phyloP scores from a whole-genome alignment of 768 basidiomycete genomes.

The Trametes cinnabarina region DNA sequence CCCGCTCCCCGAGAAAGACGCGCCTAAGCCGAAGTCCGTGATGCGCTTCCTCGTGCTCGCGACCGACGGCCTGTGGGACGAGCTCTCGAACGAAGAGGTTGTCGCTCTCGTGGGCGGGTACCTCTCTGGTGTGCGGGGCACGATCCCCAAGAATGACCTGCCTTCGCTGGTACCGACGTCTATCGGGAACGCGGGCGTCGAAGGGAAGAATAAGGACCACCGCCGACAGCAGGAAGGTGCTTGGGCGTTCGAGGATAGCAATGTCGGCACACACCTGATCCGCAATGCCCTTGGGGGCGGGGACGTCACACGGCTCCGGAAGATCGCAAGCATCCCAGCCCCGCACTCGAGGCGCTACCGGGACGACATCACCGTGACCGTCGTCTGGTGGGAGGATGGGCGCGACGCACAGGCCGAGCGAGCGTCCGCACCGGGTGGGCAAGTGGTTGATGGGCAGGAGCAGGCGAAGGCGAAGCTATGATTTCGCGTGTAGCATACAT shows the following conservation, averaged over 20 bases:
- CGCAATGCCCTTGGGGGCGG: constrained; percentile 92
- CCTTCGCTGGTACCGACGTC: constrained; percentile 54
- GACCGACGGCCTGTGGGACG: constrained; percentile 69
- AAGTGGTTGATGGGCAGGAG: background rate
- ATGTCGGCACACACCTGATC: constrained; percentile 79
- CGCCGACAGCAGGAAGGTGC: constrained; percentile 40
- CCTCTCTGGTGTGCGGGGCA: constrained; percentile 67
- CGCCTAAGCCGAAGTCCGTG: constrained; percentile 34
- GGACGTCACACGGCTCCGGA: constrained; percentile 54
- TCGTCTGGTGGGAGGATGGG: constrained; percentile 80
- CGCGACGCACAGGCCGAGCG: constrained; percentile 42
- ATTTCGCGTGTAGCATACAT: constrained; percentile 14
- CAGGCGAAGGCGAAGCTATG: constrained; percentile 27
- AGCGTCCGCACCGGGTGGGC: constrained; percentile 2
- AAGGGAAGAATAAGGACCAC: constrained; percentile 55
- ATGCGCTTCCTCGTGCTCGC: constrained; percentile 85
- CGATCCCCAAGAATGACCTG: constrained; percentile 57
- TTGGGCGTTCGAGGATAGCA: constrained; percentile 81
- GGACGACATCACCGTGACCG: constrained; percentile 84
- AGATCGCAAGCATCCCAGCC: constrained; percentile 76
- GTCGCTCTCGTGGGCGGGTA: constrained; percentile 85
- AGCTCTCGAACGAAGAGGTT: constrained; percentile 71
- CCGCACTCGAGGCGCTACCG: constrained; percentile 74
- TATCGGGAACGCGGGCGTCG: constrained; percentile 52
- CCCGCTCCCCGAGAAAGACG: constrained; percentile 26